These are phyloP conservation scores for Colletotrichum sp. DNA, from an alignment of 2,329 filamentous ascomycete genomes.

Conservation along the genomic window DNA sequence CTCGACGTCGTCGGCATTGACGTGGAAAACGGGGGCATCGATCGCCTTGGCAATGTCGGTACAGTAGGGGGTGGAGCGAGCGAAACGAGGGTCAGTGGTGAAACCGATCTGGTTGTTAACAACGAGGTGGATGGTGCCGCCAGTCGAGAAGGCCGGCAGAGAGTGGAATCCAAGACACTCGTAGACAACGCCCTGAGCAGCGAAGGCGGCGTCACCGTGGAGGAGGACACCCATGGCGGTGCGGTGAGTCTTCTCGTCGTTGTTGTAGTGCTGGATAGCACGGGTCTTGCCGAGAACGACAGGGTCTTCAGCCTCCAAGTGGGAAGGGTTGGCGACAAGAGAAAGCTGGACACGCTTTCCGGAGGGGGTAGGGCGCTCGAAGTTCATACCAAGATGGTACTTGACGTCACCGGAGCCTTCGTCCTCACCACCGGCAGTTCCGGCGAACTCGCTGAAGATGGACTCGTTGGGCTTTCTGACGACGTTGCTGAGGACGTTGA, in stretches of 20 bases:
- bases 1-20: slow-evolving; percentile 98
- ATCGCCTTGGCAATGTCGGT: slow-evolving; percentile 99
- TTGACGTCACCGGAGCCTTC: slow-evolving; percentile 99
- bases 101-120: slow-evolving; percentile 99
- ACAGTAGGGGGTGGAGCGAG: slow-evolving; percentile 97
- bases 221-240: slow-evolving; percentile 95
- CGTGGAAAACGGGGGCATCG: slow-evolving; percentile 97
- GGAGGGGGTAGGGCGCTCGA: slow-evolving; percentile 96
- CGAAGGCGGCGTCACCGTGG: slow-evolving; percentile 96
- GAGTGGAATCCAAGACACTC: slow-evolving; percentile 98
- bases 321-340: slow-evolving; percentile 96
- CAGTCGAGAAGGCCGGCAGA: slow-evolving; percentile 94
- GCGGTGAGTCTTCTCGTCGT: slow-evolving; percentile 86
- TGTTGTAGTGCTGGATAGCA: slow-evolving; percentile 98
- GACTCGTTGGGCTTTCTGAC: slow-evolving; percentile 99
- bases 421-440: slow-evolving; percentile 84
- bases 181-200: slow-evolving; percentile 96
- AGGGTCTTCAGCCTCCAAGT: slow-evolving; percentile 97
- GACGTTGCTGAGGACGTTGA: slow-evolving; percentile 98
- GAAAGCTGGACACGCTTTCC: slow-evolving; percentile 99
- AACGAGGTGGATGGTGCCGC: slow-evolving; percentile 94
- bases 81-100: slow-evolving; percentile 96
- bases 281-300: slow-evolving; percentile 97
- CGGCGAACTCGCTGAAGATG: slow-evolving; percentile 98
- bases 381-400: slow-evolving; percentile 99